Base-by-base conservation (phyloP, 768 basidiomycete genomes). In the Xerocomellus intermedius region DNA sequence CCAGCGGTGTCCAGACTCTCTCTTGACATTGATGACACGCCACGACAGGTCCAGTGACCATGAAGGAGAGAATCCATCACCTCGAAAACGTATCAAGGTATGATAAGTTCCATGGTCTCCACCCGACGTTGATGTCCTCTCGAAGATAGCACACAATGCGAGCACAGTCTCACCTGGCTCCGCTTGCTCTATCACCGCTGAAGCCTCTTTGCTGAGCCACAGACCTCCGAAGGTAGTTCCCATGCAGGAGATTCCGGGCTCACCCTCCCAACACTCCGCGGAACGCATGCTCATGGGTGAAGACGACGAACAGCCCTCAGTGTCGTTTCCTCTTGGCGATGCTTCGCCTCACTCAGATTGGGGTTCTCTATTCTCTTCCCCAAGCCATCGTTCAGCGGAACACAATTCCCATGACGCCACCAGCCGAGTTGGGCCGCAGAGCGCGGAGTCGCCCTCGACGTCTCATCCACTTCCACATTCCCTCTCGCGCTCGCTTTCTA, bases 81-180 rank as follows among this genome's bases (percentile, higher is more conserved):
- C 76, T 7, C 61, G 71, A 24, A 76, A 77, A 54, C 73, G 77
- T 50, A 52, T 68, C 41, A 77, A 73, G 68, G 73, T 73, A 53
- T 26, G 63, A 48, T 28, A 4, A 9, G 12, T 41, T 43, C 42
- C 28, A 16, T 19, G 5, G 14, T 39, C 26, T 47, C 5, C n/a
- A 7, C 54, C 41, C 17, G 8, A 35, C 45, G 28, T 52, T 70
- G 28, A 68, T 41, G 42, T 42, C 32, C 19, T 50, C 50, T 52
- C 26, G 9, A 56, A 73, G 71, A 36, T 58, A 22, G 50, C 42
- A 47, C 66, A 68, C 46, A 13, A 53, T 44, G 41, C 5, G 32
- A 37, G 30, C 4, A 45, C 42, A 14, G 26, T 36, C 28, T 52
- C 45, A 26, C 45, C 13, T 33, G n/a, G 8, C 3, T 22, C 37